Base-by-base conservation (phyloP, 805 yeast genomes). In the Lachancea quebecensis region DNA sequence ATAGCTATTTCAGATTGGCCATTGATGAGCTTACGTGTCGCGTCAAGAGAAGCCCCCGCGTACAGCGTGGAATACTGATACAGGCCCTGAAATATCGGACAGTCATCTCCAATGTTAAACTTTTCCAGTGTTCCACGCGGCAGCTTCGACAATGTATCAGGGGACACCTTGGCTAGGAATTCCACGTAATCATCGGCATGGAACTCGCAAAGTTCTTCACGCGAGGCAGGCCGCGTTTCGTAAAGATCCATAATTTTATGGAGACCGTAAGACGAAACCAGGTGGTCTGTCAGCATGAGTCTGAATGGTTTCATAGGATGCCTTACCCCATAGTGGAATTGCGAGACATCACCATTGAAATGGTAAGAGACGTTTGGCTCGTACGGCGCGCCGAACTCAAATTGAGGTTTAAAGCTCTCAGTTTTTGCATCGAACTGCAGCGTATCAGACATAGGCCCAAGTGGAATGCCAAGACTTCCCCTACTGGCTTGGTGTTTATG, bases 241-340 rank as follows among this genome's bases (percentile, higher is more conserved):
- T 90, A 90, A 40, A 93, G 87, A 64, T 93, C 98, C 96, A 93
- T 91, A 68, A 91, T 85, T 66, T 90, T 88, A 71, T 93, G 90
- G 43, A 93, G 75, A 1, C 97, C 98, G 65, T 93, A 93, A 68
- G 91, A 90, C 95, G 93, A 91, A 53, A 93, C 86, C 58, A 93
- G 74, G 35, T 95, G 87, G 66, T 93, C 98, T 7, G 98, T 95
- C 95, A 93, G 90, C 79, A 98, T 84, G 70, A 93, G 89, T 62
- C 99, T 81, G 66, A 91, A 97, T 18, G 99, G 99, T 64, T 93
- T 93, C 99, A 93, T 93, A 35, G 99, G 99, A 65, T 91, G 99
- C 49, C 81, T 77, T 1, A 86, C 85, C 14, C 99, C 99, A 64
- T 86, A 90, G 58, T 90, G 96, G 65, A 82, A 90, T 52, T 78